Percentiles rank a stretch among this genome's conserved stretches.
phyloP scores from a whole-genome alignment of 495 filamentous ascomycete species.

The Baudoinia panamericana region DNA sequence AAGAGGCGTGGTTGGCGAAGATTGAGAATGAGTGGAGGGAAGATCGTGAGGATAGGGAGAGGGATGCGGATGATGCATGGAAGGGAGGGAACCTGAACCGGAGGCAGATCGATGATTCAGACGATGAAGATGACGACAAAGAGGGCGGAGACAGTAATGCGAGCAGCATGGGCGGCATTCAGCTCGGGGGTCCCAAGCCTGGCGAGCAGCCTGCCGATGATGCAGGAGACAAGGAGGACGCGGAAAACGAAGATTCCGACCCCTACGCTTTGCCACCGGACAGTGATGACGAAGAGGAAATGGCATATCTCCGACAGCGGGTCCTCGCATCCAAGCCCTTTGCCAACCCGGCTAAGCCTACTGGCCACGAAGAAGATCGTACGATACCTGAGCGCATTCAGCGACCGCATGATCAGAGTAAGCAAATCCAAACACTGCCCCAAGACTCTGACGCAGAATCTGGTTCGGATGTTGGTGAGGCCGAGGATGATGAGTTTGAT shows the following conservation, averaged over 20 bases:
- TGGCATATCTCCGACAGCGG: conserved; percentile 76
- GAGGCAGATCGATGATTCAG: conserved; percentile 38
- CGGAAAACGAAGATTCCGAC: conserved; percentile 41
- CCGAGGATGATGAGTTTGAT: conserved; percentile 48
- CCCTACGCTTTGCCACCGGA: conserved; percentile 61
- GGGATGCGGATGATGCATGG: conserved; percentile 50
- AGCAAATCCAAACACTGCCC: conserved; percentile 1
- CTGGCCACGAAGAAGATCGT: conserved; percentile 25
- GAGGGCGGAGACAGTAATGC: conserved; percentile 16
- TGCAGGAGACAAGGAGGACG: conserved; percentile 36
- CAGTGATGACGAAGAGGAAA: conserved; percentile 76
- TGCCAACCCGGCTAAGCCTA: conserved; percentile 45
- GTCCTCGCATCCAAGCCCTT: conserved; percentile 82
- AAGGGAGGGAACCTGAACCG: conserved; percentile 76
- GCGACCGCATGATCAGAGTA: conserved; percentile 23
- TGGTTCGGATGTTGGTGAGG: conserved; percentile 22
- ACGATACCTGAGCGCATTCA: conserved; percentile 32
- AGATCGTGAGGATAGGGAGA: conserved; percentile 52
- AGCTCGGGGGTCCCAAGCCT: conserved; percentile 32
- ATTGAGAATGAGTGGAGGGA: conserved; percentile 82
- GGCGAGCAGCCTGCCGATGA: conserved; percentile 34
- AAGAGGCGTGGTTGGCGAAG: conserved; percentile 76
- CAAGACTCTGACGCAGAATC: conserved; percentile 60
- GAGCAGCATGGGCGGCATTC: conserved; percentile 38
- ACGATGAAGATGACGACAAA: conserved; percentile 32